Base-by-base conservation (phyloP, 176 grass and related monocot genomes). In the Bonia amplexicaulis region DNA sequence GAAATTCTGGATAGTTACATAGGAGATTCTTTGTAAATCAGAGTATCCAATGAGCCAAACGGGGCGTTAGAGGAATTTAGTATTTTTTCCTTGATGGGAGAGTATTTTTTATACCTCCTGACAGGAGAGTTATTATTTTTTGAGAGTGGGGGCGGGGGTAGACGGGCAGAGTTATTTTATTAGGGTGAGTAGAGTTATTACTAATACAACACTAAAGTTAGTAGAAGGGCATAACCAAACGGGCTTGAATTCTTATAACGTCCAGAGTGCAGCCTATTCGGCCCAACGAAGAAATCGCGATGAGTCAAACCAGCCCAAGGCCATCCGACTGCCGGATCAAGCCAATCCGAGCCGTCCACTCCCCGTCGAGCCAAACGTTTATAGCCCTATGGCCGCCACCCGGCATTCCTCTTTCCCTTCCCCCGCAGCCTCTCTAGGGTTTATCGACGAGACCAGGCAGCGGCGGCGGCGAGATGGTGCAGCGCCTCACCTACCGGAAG, bases 401-500 rank as follows among this genome's bases (percentile, higher is more conserved):
- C 12, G 25, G 42, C 40, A n/a, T 23, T 71, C 25, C 57, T 81
- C 83, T 65, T 80, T 60, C 41, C 22, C 45, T 77, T 45, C 61
- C 62, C 47, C 33, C 49, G 53, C 82, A 69, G n/a, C 82, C 13
- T 55, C 82, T 22, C 83, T 86, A 86, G 83, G 83, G 88, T 77
- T 86, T 82, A 64, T 35, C 67, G 29, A 4, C 72, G 22, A 47
- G 35, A 55, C 27, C 53, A 66, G 10, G 11, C 71, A 31, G 70
- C 53, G 71, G 75, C 81, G 77, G 58, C 37, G 82, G 48, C 80
- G 86, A 94, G 76, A 97, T 97, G 94, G 94, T 94, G 83, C 94
- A 97, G 86, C 92, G 94, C 12, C 89, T 97, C 25, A 97, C 94
- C 23, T 97, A 97, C 79, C 78, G 94, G 33, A 97, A 94, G 90